Evolutionary conservation across 2,329 filamentous ascomycete genomes (phyloP), one percentile per base, ranked within the genome.

Genomic region (Pleoardoris graminearum): DNA sequence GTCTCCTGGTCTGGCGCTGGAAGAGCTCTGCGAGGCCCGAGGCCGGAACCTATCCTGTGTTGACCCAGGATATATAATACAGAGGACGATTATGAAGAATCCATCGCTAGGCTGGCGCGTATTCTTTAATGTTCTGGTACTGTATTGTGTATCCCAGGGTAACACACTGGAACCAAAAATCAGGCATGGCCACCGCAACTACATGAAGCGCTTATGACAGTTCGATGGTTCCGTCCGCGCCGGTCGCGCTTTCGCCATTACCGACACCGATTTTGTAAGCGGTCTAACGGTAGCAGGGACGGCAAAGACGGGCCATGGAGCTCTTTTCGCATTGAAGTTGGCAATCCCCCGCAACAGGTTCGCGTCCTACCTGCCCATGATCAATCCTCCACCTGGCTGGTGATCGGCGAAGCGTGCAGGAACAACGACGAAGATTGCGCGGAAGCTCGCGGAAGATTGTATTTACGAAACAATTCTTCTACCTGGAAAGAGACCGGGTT

Each of bases 371-470:
- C 68, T 10, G 69, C 68, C 1, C 72, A 69, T 11, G 58, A 62
- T 29, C 66, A 69, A 19, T 68, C 70, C 43, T 69, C 73, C 27
- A 66, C 63, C 12, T 74, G 70, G 67, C 57, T 74, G 12, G 60
- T 72, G 7, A 42, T 67, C 1, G 62, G 70, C 4, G 63, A 73
- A 52, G 71, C 62, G n/a, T 76, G 74, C 55, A 69, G 67, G 49
- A 55, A 50, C 11, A 32, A 55, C 32, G 46, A 52, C 7, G 25
- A 60, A 17, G 53, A 63, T n/a, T 75, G 74, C 46, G 50, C 56
- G 2, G 59, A 61, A 4, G 51, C 62, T 19, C 67, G 69, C 32
- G 73, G 73, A 0, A 48, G 63, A 14, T 48, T 65, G 3, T 70
- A 69, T 54, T 56, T 65, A 25, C 61, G 58, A 12, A 71, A 73